phyloP scores from a whole-genome alignment of 768 basidiomycete genomes.

The Scleroderma citrinum region DNA sequence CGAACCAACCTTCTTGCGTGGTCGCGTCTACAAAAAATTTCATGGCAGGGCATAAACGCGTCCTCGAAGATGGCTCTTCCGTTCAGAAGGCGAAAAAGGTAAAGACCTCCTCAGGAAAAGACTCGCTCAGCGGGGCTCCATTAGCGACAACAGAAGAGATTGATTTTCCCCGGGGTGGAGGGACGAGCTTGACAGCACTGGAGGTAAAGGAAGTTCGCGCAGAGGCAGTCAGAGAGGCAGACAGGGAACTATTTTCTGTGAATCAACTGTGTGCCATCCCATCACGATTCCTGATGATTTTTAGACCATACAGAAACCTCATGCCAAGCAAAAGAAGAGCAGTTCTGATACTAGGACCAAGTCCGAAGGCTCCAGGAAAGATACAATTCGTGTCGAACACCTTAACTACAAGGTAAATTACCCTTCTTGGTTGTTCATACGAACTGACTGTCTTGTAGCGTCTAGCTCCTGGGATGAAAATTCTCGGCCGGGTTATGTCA shows the following conservation, averaged over 20 bases:
- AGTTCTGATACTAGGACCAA: slow-evolving; percentile 39
- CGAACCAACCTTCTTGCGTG: background rate
- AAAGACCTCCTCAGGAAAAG: slow-evolving; percentile 36
- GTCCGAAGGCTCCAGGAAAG: slow-evolving; percentile 36
- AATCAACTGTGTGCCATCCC: slow-evolving; percentile 13
- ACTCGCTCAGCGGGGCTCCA: slow-evolving; percentile 19
- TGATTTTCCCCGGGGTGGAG: slow-evolving; percentile 95
- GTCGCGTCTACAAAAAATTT: background rate
- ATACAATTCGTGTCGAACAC: slow-evolving; percentile 75
- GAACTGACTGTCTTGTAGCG: slow-evolving; percentile 43
- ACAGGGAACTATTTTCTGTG: slow-evolving; percentile 72
- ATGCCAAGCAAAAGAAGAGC: slow-evolving; percentile 38
- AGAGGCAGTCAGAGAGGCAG: slow-evolving; percentile 81
- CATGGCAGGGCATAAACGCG: slow-evolving; percentile 55
- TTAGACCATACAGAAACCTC: slow-evolving; percentile 38
- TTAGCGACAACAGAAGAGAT: slow-evolving; percentile 57
- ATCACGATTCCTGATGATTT: slow-evolving; percentile 14
- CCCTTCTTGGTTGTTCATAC: background rate
- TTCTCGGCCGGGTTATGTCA: slow-evolving; percentile 81
- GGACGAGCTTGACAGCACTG: slow-evolving; percentile 78
- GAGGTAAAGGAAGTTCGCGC: slow-evolving; percentile 83
- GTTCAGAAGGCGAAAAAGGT: slow-evolving; percentile 55
- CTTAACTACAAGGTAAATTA: slow-evolving; percentile 81
- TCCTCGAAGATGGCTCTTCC: slow-evolving; percentile 47
- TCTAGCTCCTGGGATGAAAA: slow-evolving; percentile 74